A percentile compares a stretch with the other conserved stretches of the same genome.
Conservation (phyloP, 768 basidiomycete genomes). For the Mycena latifolia region DNA sequence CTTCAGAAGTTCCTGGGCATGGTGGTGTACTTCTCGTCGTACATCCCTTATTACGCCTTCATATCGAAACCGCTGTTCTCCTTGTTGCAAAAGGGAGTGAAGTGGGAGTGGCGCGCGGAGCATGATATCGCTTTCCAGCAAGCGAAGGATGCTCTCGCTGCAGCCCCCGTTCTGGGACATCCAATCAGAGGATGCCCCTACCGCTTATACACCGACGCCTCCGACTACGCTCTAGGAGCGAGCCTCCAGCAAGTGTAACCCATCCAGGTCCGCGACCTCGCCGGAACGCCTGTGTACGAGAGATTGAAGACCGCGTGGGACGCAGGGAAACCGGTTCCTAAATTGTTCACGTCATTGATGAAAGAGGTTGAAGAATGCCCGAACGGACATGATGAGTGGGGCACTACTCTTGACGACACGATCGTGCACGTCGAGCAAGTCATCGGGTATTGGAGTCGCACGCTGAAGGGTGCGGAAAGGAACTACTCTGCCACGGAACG, state of each 20-base stretch:
- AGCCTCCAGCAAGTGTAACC: slow-evolving; percentile 32
- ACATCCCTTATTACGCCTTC: slow-evolving; percentile 12
- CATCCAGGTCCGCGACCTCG: slow-evolving; percentile 16
- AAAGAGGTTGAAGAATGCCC: background rate
- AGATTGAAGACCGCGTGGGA: slow-evolving; percentile 6
- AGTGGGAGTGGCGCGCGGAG: slow-evolving; percentile 39
- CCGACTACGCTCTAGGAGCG: background rate
- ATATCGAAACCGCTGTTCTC: slow-evolving; percentile 40
- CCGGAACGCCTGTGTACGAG: slow-evolving; percentile 13
- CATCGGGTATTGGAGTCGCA: slow-evolving; percentile 1
- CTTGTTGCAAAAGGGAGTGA: slow-evolving; percentile 36
- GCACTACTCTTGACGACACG: background rate
- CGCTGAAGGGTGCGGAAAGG: slow-evolving; percentile 14
- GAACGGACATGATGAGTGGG: background rate
- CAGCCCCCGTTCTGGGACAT: slow-evolving; percentile 39
- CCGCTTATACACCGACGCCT: slow-evolving; percentile 5
- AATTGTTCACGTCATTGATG: background rate
- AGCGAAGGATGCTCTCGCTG: slow-evolving; percentile 34
- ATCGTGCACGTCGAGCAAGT: slow-evolving; percentile 1
- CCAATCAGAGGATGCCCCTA: slow-evolving; percentile 35
- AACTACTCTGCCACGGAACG: slow-evolving; percentile 1
- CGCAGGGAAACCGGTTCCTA: background rate
- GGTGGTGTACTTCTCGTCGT: background rate
- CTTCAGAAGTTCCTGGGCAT: slow-evolving; percentile 9
- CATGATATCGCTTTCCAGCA: slow-evolving; percentile 37